Conservation (phyloP, 306 rosid genomes). For the Glycine tomentella region DNA sequence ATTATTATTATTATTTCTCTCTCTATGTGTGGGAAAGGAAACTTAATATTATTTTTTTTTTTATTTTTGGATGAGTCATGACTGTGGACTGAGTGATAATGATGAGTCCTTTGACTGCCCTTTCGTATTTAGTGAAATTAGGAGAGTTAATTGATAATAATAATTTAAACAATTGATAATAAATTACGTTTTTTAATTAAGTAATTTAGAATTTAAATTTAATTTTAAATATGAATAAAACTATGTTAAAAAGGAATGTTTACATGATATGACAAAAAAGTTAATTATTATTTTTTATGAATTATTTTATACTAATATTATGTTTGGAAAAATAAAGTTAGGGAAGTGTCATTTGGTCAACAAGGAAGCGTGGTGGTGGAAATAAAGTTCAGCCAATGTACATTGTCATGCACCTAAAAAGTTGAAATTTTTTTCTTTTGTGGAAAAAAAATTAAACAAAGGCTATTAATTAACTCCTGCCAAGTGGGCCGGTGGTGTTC, state of each 20-base stretch:
- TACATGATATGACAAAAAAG: no score
- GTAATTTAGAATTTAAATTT: no score
- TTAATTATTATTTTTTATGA: no score
- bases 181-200: no score
- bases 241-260: no score
- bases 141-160: neutral
- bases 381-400: neutral
- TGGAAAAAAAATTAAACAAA: neutral
- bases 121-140: neutral
- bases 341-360: slow-evolving; percentile 40
- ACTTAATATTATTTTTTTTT: no score
- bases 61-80: neutral
- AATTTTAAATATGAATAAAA: no score
- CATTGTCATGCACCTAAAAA: slow-evolving; percentile 24
- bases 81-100: neutral
- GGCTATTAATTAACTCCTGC: neutral
- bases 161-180: no score
- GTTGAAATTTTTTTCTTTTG: slow-evolving; percentile 31
- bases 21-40: neutral
- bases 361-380: neutral
- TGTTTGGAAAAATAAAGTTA: neutral
- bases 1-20: neutral
- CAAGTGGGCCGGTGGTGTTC: slow-evolving; percentile 8
- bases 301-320: no score
- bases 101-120: slow-evolving; percentile 35